Conservation (phyloP, 208 protist species). For the Acanthamoeba healyi region DNA sequence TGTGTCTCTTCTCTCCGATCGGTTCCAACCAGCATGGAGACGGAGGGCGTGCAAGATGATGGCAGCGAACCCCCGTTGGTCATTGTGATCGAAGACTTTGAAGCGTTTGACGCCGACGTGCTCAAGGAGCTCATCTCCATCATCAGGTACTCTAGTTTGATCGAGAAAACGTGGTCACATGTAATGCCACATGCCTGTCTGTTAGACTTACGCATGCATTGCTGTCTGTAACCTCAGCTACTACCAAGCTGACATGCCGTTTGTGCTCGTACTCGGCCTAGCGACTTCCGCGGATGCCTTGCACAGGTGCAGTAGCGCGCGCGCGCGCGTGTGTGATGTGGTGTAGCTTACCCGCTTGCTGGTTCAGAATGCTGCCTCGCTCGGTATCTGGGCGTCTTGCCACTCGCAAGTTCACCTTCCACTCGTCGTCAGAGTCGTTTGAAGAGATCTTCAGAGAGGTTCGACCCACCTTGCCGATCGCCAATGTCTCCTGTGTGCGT, state of each 20-base stretch:
- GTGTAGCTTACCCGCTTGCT: no score
- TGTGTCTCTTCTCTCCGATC: no score
- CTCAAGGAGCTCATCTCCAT: conserved; percentile 35
- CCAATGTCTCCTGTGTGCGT: no score
- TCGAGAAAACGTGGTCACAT: no score
- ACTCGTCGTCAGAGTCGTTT: background rate
- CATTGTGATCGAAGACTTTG: conserved; percentile 7
- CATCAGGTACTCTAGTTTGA: no score
- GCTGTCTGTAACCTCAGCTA: no score
- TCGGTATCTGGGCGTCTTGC: conserved; percentile 6
- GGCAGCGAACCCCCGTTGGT: background rate
- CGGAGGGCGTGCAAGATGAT: background rate
- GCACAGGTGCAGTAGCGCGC: background rate
- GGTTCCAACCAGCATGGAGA: no score
- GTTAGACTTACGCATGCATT: no score
- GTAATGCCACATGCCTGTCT: no score
- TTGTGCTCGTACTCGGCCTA: conserved; percentile 31
- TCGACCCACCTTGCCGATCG: no score
- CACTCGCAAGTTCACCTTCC: conserved; percentile 13
- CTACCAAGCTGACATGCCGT: background rate
- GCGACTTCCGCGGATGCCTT: background rate
- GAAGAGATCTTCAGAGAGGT: conserved; percentile 16
- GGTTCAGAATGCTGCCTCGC: background rate
- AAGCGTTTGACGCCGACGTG: background rate
- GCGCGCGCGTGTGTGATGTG: no score